Evolutionary conservation across 345 rosid genomes (phyloP).

Genomic region (Sisymbrium irio): DNA sequence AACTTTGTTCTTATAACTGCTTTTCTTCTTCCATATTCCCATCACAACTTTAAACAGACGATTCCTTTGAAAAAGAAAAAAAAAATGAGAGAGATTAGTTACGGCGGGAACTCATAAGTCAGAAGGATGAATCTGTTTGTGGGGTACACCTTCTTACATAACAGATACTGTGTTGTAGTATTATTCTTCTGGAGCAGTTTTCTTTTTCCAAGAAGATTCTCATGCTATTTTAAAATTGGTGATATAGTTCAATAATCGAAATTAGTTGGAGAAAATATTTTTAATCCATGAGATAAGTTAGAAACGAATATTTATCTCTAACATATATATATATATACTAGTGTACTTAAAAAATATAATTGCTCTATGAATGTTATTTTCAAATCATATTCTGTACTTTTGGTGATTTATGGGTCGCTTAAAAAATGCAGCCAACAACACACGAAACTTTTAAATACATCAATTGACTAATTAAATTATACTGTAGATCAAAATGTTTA

Average conservation of each 20-base stretch:
- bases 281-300: not conserved
- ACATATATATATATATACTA: too few species aligned
- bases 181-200: slow-evolving; percentile 8
- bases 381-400: not conserved
- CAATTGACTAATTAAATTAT: too few species aligned
- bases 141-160: not conserved
- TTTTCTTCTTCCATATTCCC: slow-evolving; percentile 42
- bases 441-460: not conserved
- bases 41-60: slow-evolving; percentile 22
- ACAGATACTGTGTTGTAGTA: not conserved
- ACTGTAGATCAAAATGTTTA: too few species aligned
- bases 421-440: slow-evolving; percentile 15
- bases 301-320: not conserved
- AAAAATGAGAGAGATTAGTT: not conserved
- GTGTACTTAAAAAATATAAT: not conserved
- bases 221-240: not conserved
- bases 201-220: slow-evolving; percentile 16
- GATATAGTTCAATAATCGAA: slow-evolving; percentile 1
- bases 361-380: not conserved
- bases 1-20: slow-evolving; percentile 37
- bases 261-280: slow-evolving; percentile 18
- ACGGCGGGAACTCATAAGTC: slow-evolving; percentile 30
- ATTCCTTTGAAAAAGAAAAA: not conserved
- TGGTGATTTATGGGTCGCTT: not conserved
- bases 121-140: not conserved